phyloP scores from a whole-genome alignment of 1,284 basidiomycete genomes.

The Sparassis latifolia region DNA sequence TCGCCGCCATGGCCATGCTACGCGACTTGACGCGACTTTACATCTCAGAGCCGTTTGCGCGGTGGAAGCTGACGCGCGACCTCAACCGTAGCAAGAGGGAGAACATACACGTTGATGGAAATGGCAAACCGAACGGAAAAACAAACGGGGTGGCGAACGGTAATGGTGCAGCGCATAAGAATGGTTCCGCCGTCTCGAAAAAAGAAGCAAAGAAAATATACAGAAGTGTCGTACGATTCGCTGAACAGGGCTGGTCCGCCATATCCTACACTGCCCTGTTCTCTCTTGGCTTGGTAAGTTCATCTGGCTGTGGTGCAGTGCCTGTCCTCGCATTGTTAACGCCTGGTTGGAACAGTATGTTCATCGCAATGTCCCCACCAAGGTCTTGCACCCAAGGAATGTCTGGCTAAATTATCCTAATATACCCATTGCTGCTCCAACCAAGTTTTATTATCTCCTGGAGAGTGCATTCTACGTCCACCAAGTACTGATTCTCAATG shows the following conservation, averaged over 20 bases:
- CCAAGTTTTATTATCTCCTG: slow-evolving; percentile 90
- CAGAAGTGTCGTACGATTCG: slow-evolving; percentile 78
- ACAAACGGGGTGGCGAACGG: slow-evolving; percentile 24
- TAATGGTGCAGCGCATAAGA: slow-evolving; percentile 16
- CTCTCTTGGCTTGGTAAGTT: slow-evolving; percentile 77
- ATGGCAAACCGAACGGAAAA: slow-evolving; percentile 21
- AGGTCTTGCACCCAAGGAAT: slow-evolving; percentile 57
- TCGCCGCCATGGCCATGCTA: slow-evolving; percentile 71
- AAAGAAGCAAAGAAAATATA: slow-evolving; percentile 50
- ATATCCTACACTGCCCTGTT: slow-evolving; percentile 78
- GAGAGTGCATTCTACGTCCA: slow-evolving; percentile 94
- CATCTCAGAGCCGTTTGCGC: slow-evolving; percentile 74
- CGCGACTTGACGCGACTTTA: slow-evolving; percentile 71
- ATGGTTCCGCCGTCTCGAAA: slow-evolving; percentile 18
- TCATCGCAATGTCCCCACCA: slow-evolving; percentile 67
- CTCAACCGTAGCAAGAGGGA: slow-evolving; percentile 27
- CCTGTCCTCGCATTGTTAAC: slow-evolving; percentile 8
- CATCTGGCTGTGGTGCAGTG: slow-evolving; percentile 1
- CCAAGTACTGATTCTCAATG: slow-evolving; percentile 86
- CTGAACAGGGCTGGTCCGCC: slow-evolving; percentile 91
- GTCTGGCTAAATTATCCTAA: slow-evolving; percentile 86
- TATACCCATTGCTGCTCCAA: slow-evolving; percentile 63
- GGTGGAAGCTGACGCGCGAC: slow-evolving; percentile 59
- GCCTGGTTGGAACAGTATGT: slow-evolving; percentile 55
- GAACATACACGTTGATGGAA: slow-evolving; percentile 18